Percentiles rank a stretch among this genome's conserved stretches.
phyloP scores from a whole-genome alignment of 352 stramenopile species.

The Achlya hypogyna region DNA sequence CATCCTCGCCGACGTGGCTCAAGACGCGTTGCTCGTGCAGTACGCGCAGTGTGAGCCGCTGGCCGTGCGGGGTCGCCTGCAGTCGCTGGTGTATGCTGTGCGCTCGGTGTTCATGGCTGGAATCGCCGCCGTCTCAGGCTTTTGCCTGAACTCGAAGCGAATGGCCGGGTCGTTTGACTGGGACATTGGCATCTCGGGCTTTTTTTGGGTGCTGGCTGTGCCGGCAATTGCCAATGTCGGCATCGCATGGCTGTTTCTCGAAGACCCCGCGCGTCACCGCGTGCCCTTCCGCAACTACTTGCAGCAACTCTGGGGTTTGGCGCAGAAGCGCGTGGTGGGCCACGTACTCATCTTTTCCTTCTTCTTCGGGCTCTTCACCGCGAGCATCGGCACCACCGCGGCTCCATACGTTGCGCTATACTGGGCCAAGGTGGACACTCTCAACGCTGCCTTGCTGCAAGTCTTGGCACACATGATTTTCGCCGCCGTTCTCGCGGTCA shows the following conservation, averaged over 20 bases:
- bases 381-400: slow-evolving; percentile 24
- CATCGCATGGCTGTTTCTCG: not conserved
- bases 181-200: slow-evolving; percentile 36
- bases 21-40: slow-evolving; percentile 66
- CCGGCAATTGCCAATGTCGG: not conserved
- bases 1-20: slow-evolving; percentile 74
- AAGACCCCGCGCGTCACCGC: not conserved
- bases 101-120: not conserved
- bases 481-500: slow-evolving; percentile 26
- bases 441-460: slow-evolving; percentile 24
- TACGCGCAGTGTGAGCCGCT: slow-evolving; percentile 44
- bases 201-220: slow-evolving; percentile 1
- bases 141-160: slow-evolving; percentile 33
- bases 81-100: not conserved
- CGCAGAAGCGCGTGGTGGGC: slow-evolving; percentile 42
- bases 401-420: not conserved
- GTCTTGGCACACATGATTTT: slow-evolving; percentile 43
- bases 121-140: slow-evolving; percentile 24
- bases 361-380: slow-evolving; percentile 36
- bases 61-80: not conserved
- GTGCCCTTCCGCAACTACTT: slow-evolving; percentile 25
- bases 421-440: no score
- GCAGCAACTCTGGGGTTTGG: slow-evolving; percentile 39
- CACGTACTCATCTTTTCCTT: slow-evolving; percentile 39
- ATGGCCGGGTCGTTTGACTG: slow-evolving; percentile 42